Base-by-base conservation (phyloP, 768 basidiomycete species). In the Lactarius deliciosus region DNA sequence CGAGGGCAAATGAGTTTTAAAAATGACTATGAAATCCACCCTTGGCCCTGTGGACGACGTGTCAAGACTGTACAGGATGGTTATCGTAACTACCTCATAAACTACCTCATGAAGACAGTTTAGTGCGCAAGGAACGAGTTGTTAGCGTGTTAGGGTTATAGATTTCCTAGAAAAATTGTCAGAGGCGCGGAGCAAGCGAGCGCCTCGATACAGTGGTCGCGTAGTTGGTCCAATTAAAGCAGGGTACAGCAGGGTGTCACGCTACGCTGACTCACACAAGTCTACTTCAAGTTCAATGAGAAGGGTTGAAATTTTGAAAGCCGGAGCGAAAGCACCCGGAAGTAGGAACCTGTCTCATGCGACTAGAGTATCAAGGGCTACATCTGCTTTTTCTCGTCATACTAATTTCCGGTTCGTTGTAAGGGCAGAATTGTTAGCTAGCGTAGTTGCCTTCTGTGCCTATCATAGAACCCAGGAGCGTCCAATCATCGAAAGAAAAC, bases 181-280 rank as follows among this genome's bases (percentile, higher is more conserved):
- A 45, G 20, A 3, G 55, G 25, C 66, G 66, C 66, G 66, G 66
- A 67, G 66, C 53, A 16, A n/a, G 61, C 53, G n/a, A n/a, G 61
- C 62, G 66, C 30, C 38, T 15, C 7, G 1, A 40, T 59, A 43
- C 50, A 57, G 60, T 53, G 58, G 57, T 63, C 54, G 36, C 30
- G 36, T 28, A 34, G 32, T 22, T 20, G 5, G 18, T 20, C 45
- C 16, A 47, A 47, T 60, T 36, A 47, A 50, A 15, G 22, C 15
- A 62, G 10, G 47, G 57, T 47, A 57, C n/a, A 20, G 50, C 8
- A 60, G 38, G 13, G 4, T 28, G 25, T 40, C 13, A 15, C 5
- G 13, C 38, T 3, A 15, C 15, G 13, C 38, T 15, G 38, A 40
- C 38, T 25, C 47, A 50, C 10, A n/a, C 15, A 30, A 55, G 25